A percentile compares a stretch with the other conserved stretches of the same genome.
phyloP scores from a whole-genome alignment of 257 asterid species.

The Solanum pimpinellifolium region DNA sequence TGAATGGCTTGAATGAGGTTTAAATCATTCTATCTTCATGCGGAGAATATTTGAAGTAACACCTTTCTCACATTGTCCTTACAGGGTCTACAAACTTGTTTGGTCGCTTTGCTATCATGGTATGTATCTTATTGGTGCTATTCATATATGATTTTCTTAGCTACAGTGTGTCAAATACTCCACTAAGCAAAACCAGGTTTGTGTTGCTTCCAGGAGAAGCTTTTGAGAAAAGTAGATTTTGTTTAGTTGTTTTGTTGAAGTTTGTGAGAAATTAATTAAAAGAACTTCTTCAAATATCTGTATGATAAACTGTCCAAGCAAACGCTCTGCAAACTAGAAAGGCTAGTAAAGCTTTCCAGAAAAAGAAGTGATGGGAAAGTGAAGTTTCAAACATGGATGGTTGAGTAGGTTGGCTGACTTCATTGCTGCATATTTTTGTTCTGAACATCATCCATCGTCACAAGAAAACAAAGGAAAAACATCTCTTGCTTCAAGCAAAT shows the following conservation, averaged over 20 bases:
- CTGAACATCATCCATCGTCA: neutral
- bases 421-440: neutral
- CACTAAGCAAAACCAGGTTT: neutral
- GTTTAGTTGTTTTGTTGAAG: neutral
- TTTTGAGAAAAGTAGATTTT: neutral
- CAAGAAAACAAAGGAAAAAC: neutral
- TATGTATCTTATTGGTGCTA: slow-evolving; percentile 19
- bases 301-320: neutral
- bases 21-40: neutral
- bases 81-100: slow-evolving; percentile 93
- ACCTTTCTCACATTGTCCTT: slow-evolving; percentile 9
- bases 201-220: neutral
- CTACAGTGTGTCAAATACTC: neutral
- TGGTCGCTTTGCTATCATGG: slow-evolving; percentile 88
- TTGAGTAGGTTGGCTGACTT: neutral
- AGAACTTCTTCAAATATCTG: neutral
- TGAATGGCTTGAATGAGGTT: neutral
- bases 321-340: neutral
- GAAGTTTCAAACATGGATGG: neutral
- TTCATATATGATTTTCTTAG: neutral
- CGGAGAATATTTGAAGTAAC: slow-evolving; percentile 2
- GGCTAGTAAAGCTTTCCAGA: neutral
- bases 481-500: neutral
- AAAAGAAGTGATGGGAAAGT: neutral
- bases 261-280: neutral